A percentile compares a stretch with the other conserved stretches of the same genome.
Evolutionary conservation across 768 basidiomycete genomes (phyloP).

Genomic region (Auriscalpium orientale): DNA sequence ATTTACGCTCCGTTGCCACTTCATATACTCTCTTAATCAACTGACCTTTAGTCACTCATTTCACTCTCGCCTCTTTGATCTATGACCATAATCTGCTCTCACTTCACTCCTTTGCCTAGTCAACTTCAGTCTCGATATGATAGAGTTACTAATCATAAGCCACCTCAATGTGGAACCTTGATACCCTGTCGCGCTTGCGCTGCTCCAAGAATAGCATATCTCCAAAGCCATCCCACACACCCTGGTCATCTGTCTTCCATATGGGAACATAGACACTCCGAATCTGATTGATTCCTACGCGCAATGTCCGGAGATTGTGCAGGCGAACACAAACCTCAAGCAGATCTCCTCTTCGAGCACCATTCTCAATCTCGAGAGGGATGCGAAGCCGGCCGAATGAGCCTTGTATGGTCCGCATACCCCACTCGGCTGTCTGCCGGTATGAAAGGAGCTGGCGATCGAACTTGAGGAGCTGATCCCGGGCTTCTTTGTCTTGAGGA

Average conservation of each 20-base stretch:
- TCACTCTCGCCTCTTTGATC: neutral
- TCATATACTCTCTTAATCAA: neutral
- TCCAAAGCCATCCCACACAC: too few species aligned
- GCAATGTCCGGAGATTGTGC: conserved; percentile 28
- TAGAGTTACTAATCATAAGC: neutral
- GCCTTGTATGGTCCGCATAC: conserved; percentile 36
- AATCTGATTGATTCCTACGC: conserved; percentile 37
- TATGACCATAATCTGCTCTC: neutral
- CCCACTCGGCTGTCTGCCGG: conserved; percentile 47
- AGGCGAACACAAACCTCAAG: conserved; percentile 30
- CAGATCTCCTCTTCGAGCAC: conserved; percentile 20
- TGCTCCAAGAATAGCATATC: neutral
- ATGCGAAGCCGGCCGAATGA: conserved; percentile 38
- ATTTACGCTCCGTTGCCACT: too few species aligned
- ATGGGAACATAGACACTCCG: conserved; percentile 31
- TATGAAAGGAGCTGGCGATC: conserved; percentile 36
- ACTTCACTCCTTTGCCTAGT: neutral
- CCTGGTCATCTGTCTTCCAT: too few species aligned
- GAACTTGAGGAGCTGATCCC: conserved; percentile 19
- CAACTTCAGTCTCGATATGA: neutral
- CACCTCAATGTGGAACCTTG: neutral
- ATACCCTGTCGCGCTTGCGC: neutral
- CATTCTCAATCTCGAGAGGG: conserved; percentile 30
- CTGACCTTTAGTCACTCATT: neutral
- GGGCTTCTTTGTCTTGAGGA: conserved; percentile 10